Evolutionary conservation across 1,139 yeast species (phyloP).

Genomic region (Spathaspora sp.): DNA sequence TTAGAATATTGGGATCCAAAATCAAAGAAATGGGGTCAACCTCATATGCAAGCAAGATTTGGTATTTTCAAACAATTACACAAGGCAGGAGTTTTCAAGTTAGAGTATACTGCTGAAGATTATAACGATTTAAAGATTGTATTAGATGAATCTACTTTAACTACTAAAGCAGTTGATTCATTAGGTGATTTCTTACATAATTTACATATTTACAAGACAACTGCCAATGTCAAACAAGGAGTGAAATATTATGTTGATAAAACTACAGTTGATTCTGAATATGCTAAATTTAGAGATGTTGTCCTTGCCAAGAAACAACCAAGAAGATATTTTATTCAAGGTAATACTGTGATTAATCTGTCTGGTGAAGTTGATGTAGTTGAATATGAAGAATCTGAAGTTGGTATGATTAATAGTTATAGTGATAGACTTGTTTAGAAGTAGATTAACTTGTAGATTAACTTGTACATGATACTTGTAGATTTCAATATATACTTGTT

Average conservation of each 20-base stretch:
- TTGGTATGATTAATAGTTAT: slow-evolving; percentile 78
- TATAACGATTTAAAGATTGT: slow-evolving; percentile 59
- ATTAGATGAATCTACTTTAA: slow-evolving; percentile 61
- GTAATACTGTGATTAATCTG: slow-evolving; percentile 54
- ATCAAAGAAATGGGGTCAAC: slow-evolving; percentile 85
- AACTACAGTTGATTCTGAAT: slow-evolving; percentile 64
- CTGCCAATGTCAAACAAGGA: slow-evolving; percentile 71
- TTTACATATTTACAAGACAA: slow-evolving; percentile 74
- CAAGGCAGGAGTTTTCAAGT: slow-evolving; percentile 63
- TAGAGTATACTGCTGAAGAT: slow-evolving; percentile 48
- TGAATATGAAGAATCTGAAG: slow-evolving; percentile 74
- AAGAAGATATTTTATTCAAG: slow-evolving; percentile 80
- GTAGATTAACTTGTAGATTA: too few relatives aligned
- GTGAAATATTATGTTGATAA: slow-evolving; percentile 59
- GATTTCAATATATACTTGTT: too few relatives aligned
- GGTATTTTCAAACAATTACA: slow-evolving; percentile 77
- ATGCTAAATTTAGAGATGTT: slow-evolving; percentile 62
- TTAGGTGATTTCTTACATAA: slow-evolving; percentile 69
- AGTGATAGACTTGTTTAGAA: slow-evolving; percentile 53
- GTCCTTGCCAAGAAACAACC: slow-evolving; percentile 76
- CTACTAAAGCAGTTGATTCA: slow-evolving; percentile 64
- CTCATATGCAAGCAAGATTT: slow-evolving; percentile 94
- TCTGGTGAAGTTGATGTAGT: slow-evolving; percentile 48
- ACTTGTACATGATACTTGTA: too few relatives aligned
- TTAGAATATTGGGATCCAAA: slow-evolving; percentile 86